Base-by-base conservation (phyloP, 1,284 basidiomycete genomes). In the Fomitopsis palustris region DNA sequence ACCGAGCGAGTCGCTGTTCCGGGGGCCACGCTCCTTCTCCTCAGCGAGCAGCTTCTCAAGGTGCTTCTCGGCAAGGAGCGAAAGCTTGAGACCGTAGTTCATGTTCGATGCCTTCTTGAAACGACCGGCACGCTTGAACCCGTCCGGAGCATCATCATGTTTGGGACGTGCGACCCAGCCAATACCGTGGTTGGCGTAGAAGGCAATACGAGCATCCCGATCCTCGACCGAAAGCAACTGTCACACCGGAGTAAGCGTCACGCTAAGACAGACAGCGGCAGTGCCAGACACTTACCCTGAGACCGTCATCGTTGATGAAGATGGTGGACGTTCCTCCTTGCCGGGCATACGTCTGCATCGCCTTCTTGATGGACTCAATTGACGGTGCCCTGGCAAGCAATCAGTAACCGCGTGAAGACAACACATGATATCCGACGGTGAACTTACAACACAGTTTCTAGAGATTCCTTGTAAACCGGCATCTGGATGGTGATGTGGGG, bases 31-130 rank as follows among this genome's bases (percentile, higher is more conserved):
- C 23, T 62, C 60, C 41, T 73, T 70, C 57, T 70, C 70, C 52
- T 76, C 67, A 29, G 63, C 75, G 54, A 77, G 73, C 6, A 78
- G 69, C 21, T 71, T 71, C 55, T 75, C 74, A 72, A 93, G 82
- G 65, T 91, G 83, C 69, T 85, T 84, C 74, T 95, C 92, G 66
- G 91, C 81, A 61, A 83, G 82, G 43, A 93, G 74, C 17, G 88
- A 91, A 6, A 94, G 78, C 47, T 78, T 77, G 33, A 92, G 82
- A 2, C 82, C 91, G 70, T 92, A 93, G 74, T 95, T 95, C 88
- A 95, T 91, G 74, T 95, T 95, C 0, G 86, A 88, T 0, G 91
- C 92, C 74, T 95, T 95, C 80, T 95, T 94, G 80, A 94, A 95
- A 31, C 91, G 85, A 61, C 93, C 93, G n/a, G 90, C 88, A 56